Percentiles rank a stretch among this genome's conserved stretches.
Evolutionary conservation across 495 filamentous ascomycete genomes (phyloP).

Genomic region (Xylaria acuta): DNA sequence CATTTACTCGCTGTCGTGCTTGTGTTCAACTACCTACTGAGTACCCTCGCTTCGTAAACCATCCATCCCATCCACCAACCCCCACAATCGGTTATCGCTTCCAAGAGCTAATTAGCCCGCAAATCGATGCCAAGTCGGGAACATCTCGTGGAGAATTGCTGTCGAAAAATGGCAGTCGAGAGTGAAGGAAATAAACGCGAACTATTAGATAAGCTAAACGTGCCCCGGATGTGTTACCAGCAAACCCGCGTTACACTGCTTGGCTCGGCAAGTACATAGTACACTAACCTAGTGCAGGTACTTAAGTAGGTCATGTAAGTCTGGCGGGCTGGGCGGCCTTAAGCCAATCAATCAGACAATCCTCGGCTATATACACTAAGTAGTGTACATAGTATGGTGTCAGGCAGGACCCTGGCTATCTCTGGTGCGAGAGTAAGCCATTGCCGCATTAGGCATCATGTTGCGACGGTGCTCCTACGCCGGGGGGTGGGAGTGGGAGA

Average conservation of each 20-base stretch:
- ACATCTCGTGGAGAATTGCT: background rate
- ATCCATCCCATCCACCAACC: background rate
- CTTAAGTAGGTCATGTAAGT: background rate
- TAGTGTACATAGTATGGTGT: too few relatives aligned
- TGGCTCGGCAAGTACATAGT: too few relatives aligned
- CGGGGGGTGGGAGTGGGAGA: background rate
- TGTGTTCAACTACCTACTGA: too few relatives aligned
- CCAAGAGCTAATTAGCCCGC: background rate
- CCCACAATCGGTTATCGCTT: background rate
- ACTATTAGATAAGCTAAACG: background rate
- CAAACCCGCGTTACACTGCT: background rate
- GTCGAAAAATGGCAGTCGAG: background rate
- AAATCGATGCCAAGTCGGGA: background rate
- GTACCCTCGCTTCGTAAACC: background rate
- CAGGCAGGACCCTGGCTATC: constrained; percentile 6
- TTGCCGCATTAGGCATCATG: constrained; percentile 6
- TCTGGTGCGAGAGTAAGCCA: constrained; percentile 12
- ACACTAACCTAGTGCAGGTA: background rate
- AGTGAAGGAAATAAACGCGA: background rate
- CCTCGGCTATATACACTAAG: too few relatives aligned
- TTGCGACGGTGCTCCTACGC: background rate
- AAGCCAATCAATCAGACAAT: background rate
- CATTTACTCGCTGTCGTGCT: background rate
- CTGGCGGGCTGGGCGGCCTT: background rate
- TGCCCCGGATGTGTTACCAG: background rate